Base-by-base conservation (phyloP, 116 monocot genomes). In the Cymodocea nodosa region DNA sequence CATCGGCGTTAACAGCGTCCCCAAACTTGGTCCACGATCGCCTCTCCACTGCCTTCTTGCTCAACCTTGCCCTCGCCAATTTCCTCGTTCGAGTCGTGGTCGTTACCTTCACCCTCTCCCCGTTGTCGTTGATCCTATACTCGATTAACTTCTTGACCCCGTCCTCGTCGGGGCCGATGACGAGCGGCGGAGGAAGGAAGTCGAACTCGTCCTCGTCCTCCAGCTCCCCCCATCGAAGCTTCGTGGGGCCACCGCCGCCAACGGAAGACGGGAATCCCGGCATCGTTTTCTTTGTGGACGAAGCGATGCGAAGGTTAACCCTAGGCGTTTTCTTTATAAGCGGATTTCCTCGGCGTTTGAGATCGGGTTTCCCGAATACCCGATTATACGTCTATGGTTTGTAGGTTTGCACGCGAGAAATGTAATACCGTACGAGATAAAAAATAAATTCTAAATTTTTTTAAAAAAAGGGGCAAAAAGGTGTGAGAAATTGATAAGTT, bases 21-120 rank as follows among this genome's bases (percentile, higher is more conserved):
- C 95, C 95, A 60, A 97, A 97, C 82, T 90, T 97, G 51, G 74
- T 23, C 95, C 87, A 97, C 9, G 77, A 68, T 54, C 95, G 74
- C 57, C 91, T 78, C 81, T 97, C 95, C 13, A 87, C 50, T 1
- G 91, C 95, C 61, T 81, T 70, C 76, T 85, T 90, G 78, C 84
- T 85, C 39, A 97, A 85, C 52, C 95, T 76, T 6, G 95, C 85
- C 25, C 74, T 78, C 9, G 87, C 87, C 23, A 97, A 76, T 76
- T 87, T 90, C n/a, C 90, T 65, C 36, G 76, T 74, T 19, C 80
- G 85, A 2, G 76, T 87, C 63, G 81, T 80, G 71, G 83, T 97
- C 18, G 81, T 85, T 48, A 90, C 74, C 76, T 83, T 83, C 20
- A 97, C 85, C 85, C 87, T 97, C 73, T 87, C 83, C 17, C 85